Conservation (phyloP, 2,329 filamentous ascomycete genomes). For the Colletotrichum noveboracense region DNA sequence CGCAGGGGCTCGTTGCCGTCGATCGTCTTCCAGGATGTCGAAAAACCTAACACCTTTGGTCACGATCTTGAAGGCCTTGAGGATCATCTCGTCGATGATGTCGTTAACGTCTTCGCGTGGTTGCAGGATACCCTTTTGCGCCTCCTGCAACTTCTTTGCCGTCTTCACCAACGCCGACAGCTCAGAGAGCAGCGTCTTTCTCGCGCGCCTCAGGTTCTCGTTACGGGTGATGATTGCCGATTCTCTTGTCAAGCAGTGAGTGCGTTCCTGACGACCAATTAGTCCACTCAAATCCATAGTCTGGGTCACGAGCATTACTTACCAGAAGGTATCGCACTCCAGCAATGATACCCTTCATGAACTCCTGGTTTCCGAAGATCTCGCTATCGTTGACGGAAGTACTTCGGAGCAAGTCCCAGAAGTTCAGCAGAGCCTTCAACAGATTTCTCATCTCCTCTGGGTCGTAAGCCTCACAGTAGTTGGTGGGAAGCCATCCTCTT, state of each 20-base stretch:
- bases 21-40: constrained; percentile 78
- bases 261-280: constrained; percentile 71
- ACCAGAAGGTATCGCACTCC: constrained; percentile 90
- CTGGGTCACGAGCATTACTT: constrained; percentile 42
- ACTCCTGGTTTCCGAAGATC: constrained; percentile 89
- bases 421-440: constrained; percentile 84
- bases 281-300: neutral
- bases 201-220: constrained; percentile 76
- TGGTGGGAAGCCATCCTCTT: constrained; percentile 94
- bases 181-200: constrained; percentile 88
- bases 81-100: constrained; percentile 88
- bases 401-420: constrained; percentile 88
- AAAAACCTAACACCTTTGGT: constrained; percentile 88
- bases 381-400: constrained; percentile 76
- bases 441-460: constrained; percentile 85
- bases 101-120: constrained; percentile 69
- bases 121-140: constrained; percentile 56
- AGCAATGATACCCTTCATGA: constrained; percentile 91
- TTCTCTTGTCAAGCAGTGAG: constrained; percentile 86
- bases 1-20: constrained; percentile 52
- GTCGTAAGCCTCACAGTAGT: constrained; percentile 96
- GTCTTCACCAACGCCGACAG: constrained; percentile 88
- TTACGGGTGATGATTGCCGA: constrained; percentile 76
- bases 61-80: constrained; percentile 94
- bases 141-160: constrained; percentile 83